A percentile compares a stretch with the other conserved stretches of the same genome.
phyloP scores from a whole-genome alignment of 495 filamentous ascomycete species.

The Aspergillus funiculosus region DNA sequence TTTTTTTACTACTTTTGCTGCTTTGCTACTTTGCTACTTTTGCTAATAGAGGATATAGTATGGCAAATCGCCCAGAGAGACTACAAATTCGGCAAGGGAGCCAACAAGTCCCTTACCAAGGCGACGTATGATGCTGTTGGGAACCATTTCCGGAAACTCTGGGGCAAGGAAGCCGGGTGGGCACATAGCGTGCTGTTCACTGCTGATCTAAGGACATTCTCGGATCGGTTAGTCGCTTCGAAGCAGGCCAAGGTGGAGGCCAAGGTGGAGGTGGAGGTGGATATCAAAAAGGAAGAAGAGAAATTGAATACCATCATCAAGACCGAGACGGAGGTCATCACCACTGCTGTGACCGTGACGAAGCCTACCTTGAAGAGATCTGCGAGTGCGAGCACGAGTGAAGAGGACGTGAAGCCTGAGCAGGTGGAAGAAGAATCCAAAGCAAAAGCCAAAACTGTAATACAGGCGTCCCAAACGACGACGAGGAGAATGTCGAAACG shows the following conservation, averaged over 20 bases:
- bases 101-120: slow-evolving; percentile 80
- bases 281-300: slow-evolving; percentile 25
- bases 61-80: slow-evolving; percentile 97
- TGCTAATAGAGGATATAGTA: slow-evolving; percentile 45
- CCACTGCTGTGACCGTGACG: slow-evolving; percentile 25
- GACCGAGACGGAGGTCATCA: slow-evolving; percentile 19
- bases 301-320: slow-evolving; percentile 15
- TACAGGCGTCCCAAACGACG: slow-evolving; percentile 28
- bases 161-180: slow-evolving; percentile 95
- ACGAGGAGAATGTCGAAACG: slow-evolving; percentile 39
- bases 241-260: slow-evolving; percentile 46
- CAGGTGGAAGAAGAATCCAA: slow-evolving; percentile 19
- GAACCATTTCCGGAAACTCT: slow-evolving; percentile 81
- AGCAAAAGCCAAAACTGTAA: slow-evolving; percentile 14
- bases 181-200: slow-evolving; percentile 96
- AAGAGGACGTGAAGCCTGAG: slow-evolving; percentile 22
- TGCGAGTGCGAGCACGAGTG: slow-evolving; percentile 23
- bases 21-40: too few relatives aligned
- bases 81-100: slow-evolving; percentile 83
- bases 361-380: slow-evolving; percentile 25
- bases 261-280: slow-evolving; percentile 25
- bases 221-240: slow-evolving; percentile 53
- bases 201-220: slow-evolving; percentile 82
- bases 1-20: slow-evolving; percentile 1
- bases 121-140: slow-evolving; percentile 84